Evolutionary conservation across 2,329 filamentous ascomycete genomes (phyloP).

Genomic region (Aspergillus sclerotialis): DNA sequence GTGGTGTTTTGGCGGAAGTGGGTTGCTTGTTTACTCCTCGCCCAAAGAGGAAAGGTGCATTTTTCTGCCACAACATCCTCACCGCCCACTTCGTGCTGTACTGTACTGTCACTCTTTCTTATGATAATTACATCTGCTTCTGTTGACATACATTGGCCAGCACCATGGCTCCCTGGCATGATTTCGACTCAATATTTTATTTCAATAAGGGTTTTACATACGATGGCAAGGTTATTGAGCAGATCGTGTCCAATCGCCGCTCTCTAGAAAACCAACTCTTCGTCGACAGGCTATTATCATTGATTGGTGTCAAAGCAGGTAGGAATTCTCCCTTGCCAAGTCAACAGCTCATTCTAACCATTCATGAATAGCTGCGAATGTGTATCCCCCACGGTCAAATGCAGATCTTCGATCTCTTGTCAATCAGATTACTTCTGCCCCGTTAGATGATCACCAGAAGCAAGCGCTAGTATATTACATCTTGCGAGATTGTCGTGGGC

Average conservation of each 20-base stretch:
- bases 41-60: conserved; percentile 26
- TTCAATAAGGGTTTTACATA: conserved; percentile 56
- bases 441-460: conserved; percentile 66
- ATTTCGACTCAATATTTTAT: conserved; percentile 63
- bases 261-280: conserved; percentile 65
- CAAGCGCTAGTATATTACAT: conserved; percentile 79
- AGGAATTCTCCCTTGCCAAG: conserved; percentile 14
- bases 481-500: conserved; percentile 63
- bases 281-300: conserved; percentile 68
- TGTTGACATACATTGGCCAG: no score
- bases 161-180: conserved; percentile 45
- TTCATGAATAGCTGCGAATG: conserved; percentile 45
- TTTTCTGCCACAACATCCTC: conserved; percentile 28
- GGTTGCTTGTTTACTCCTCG: conserved; percentile 36
- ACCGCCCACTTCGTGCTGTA: conserved; percentile 19
- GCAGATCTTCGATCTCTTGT: conserved; percentile 63
- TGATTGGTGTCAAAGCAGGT: conserved; percentile 66
- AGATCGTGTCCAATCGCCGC: conserved; percentile 61
- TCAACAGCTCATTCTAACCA: conserved; percentile 7
- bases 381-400: conserved; percentile 69
- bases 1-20: conserved; percentile 18
- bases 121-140: conserved; percentile 11
- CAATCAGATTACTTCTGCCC: conserved; percentile 58
- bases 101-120: conserved; percentile 10
- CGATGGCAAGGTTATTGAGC: conserved; percentile 52